A percentile compares a stretch with the other conserved stretches of the same genome.
These are phyloP conservation scores for Penicillium psychrofluorescens DNA, from an alignment of 495 filamentous ascomycete species.

Conservation along the genomic window DNA sequence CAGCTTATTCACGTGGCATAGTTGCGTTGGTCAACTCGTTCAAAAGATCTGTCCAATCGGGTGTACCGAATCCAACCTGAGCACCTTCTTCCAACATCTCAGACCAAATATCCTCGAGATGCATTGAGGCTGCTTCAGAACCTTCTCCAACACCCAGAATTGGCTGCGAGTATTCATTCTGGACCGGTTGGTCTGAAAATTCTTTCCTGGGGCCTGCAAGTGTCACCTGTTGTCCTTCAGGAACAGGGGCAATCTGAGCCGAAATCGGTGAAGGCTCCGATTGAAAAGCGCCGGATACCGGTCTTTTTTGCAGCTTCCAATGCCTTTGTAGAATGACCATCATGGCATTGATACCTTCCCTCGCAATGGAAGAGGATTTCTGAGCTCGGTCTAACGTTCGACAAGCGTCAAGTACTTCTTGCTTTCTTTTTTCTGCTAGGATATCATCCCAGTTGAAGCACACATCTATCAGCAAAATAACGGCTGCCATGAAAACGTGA, in stretches of 20 bases:
- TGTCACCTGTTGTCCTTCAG: neutral
- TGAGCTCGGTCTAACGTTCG: constrained; percentile 36
- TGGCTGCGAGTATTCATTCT: neutral
- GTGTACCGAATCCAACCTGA: constrained; percentile 12
- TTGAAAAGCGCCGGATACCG: neutral
- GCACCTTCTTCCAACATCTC: constrained; percentile 25
- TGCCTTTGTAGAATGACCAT: constrained; percentile 27
- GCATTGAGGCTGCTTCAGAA: neutral
- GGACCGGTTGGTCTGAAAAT: neutral
- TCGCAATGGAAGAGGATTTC: constrained; percentile 19
- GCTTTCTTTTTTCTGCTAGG: constrained; percentile 27
- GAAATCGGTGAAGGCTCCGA: neutral
- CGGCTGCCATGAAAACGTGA: constrained; percentile 41
- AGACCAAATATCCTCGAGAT: constrained; percentile 29
- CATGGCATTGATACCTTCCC: constrained; percentile 29
- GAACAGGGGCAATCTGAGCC: neutral
- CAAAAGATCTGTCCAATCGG: constrained; percentile 29
- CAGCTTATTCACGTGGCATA: constrained; percentile 2
- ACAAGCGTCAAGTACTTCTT: constrained; percentile 36
- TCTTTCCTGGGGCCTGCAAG: neutral
- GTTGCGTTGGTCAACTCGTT: constrained; percentile 22
- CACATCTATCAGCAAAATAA: constrained; percentile 36
- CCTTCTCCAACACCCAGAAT: neutral
- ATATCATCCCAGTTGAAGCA: constrained; percentile 41
- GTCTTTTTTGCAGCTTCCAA: constrained; percentile 17